These are phyloP conservation scores for Mucor mucedo DNA, from an alignment of 371 early-diverging fungal species.

Conservation along the genomic window DNA sequence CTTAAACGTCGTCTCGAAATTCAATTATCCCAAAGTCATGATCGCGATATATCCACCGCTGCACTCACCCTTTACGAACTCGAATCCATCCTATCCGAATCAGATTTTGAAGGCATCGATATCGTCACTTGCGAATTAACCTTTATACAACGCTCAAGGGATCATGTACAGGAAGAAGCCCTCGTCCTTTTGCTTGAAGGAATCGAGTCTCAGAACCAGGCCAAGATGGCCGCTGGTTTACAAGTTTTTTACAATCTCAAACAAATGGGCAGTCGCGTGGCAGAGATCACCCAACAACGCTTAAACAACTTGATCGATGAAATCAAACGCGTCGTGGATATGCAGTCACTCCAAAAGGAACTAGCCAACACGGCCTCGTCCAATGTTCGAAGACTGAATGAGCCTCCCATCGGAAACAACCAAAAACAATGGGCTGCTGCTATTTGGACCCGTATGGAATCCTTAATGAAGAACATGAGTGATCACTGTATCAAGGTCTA, in stretches of 20 bases:
- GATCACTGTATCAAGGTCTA: conserved; percentile 76
- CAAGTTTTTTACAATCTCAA: conserved; percentile 79
- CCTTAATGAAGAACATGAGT: conserved; percentile 74
- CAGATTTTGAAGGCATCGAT: conserved; percentile 71
- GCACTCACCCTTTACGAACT: conserved; percentile 61
- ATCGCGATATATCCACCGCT: conserved; percentile 65
- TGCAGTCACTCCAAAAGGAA: conserved; percentile 67
- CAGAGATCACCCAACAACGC: conserved; percentile 50
- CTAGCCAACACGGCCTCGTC: conserved; percentile 48
- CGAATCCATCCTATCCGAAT: conserved; percentile 63
- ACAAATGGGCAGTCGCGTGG: conserved; percentile 56
- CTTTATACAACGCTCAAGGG: conserved; percentile 52
- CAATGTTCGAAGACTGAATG: conserved; percentile 49
- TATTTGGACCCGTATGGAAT: conserved; percentile 76
- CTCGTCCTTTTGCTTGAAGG: conserved; percentile 64
- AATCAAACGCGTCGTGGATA: conserved; percentile 67
- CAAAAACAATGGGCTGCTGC: conserved; percentile 60
- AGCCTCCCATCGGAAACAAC: conserved; percentile 33
- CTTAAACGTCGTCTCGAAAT: conserved; percentile 65
- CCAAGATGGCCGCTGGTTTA: conserved; percentile 75
- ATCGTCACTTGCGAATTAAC: conserved; percentile 60
- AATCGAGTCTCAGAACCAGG: conserved; percentile 64
- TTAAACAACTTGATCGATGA: conserved; percentile 56
- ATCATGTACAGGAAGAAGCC: conserved; percentile 58
- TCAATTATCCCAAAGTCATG: conserved; percentile 46